These are phyloP conservation scores for Aspergillus glaucus DNA, from an alignment of 2,329 filamentous ascomycete species.

Conservation along the genomic window DNA sequence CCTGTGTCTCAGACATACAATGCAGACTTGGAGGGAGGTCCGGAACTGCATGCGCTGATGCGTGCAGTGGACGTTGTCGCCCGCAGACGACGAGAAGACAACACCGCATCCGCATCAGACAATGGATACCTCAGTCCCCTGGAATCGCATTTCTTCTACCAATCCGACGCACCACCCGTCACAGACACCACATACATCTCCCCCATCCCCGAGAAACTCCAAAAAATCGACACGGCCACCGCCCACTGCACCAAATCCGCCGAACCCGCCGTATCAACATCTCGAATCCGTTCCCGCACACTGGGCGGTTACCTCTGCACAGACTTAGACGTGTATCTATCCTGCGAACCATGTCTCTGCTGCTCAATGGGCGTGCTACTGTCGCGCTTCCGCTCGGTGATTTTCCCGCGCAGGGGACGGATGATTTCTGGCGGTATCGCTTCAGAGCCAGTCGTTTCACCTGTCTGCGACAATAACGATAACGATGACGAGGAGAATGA, in stretches of 20 bases:
- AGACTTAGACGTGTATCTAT: slow-evolving; percentile 86
- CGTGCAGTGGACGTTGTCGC: slow-evolving; percentile 39
- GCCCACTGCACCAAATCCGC: slow-evolving; percentile 9
- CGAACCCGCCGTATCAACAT: neutral
- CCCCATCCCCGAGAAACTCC: slow-evolving; percentile 11
- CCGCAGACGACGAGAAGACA: slow-evolving; percentile 31
- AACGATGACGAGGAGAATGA: slow-evolving; percentile 17
- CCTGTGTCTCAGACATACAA: slow-evolving; percentile 20
- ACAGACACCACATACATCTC: slow-evolving; percentile 26
- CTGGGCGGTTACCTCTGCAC: slow-evolving; percentile 88
- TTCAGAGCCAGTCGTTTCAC: slow-evolving; percentile 51
- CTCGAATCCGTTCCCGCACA: slow-evolving; percentile 63
- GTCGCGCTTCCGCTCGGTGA: slow-evolving; percentile 79
- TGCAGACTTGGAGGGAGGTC: slow-evolving; percentile 36
- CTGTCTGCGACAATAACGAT: slow-evolving; percentile 6
- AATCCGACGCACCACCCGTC: slow-evolving; percentile 32
- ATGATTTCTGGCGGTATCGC: slow-evolving; percentile 82
- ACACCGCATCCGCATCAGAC: slow-evolving; percentile 9
- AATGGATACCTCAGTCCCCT: slow-evolving; percentile 18
- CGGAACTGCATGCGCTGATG: slow-evolving; percentile 43
- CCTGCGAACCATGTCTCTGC: slow-evolving; percentile 93
- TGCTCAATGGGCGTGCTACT: slow-evolving; percentile 96
- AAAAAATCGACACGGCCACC: slow-evolving; percentile 11
- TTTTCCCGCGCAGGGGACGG: slow-evolving; percentile 58
- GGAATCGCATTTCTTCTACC: slow-evolving; percentile 41